Conservation (phyloP, 768 basidiomycete genomes). For the Termitomyces sp. region DNA sequence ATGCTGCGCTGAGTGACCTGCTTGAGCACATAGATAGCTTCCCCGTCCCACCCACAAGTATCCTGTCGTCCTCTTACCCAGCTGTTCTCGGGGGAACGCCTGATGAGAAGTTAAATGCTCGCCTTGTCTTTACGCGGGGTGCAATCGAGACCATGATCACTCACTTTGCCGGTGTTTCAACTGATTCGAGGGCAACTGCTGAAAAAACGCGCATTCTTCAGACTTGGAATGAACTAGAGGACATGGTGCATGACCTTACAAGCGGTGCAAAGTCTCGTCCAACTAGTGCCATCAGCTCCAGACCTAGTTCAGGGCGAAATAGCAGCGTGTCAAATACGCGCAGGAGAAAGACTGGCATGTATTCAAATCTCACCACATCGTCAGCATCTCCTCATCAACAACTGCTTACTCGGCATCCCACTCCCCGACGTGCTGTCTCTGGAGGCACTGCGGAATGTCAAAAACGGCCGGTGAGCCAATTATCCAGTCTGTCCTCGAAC, state of each 20-base stretch:
- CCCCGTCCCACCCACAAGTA: conserved; percentile 50
- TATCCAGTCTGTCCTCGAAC: conserved; percentile 46
- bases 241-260: conserved; percentile 72
- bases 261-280: conserved; percentile 59
- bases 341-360: conserved; percentile 27
- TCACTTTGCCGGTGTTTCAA: conserved; percentile 33
- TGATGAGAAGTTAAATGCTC: conserved; percentile 59
- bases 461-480: conserved; percentile 51
- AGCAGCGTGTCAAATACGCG: conserved; percentile 42
- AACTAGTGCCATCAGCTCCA: conserved; percentile 56
- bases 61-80: conserved; percentile 45
- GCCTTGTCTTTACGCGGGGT: conserved; percentile 57
- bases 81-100: conserved; percentile 39
- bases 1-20: conserved; percentile 76
- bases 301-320: conserved; percentile 50
- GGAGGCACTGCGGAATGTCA: conserved; percentile 33
- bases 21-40: conserved; percentile 85
- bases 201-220: conserved; percentile 69
- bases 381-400: conserved; percentile 32
- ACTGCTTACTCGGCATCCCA: conserved; percentile 40
- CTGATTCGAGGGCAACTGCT: conserved; percentile 53
- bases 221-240: conserved; percentile 75
- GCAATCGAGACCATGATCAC: conserved; percentile 41
- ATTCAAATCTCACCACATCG: conserved; percentile 35
- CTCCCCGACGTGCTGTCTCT: conserved; percentile 44